phyloP scores from a whole-genome alignment of 768 basidiomycete species.

The Kwoniella europaea region DNA sequence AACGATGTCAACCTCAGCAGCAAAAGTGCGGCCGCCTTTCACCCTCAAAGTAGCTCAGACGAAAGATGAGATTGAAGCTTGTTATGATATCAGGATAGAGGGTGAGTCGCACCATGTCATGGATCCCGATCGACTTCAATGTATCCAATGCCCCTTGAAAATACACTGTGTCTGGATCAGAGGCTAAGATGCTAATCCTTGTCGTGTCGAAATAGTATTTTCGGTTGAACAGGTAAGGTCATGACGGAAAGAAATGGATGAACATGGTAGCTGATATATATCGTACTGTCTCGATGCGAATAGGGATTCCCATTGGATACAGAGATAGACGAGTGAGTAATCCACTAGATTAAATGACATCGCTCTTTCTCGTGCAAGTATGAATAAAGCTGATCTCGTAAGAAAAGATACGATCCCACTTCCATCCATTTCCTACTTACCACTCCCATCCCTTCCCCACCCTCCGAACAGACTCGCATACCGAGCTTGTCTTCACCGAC shows the following conservation, averaged over 20 bases:
- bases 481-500: background rate
- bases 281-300: background rate
- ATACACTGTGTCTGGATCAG: background rate
- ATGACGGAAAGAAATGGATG: background rate
- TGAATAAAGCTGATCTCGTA: background rate
- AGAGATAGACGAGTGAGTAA: conserved; percentile 52
- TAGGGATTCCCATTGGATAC: conserved; percentile 52
- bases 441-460: conserved; percentile 31
- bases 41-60: conserved; percentile 38
- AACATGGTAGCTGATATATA: background rate
- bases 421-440: conserved; percentile 46
- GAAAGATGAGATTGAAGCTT: conserved; percentile 47
- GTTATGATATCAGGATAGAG: conserved; percentile 53
- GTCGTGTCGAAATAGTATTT: conserved; percentile 38
- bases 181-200: background rate
- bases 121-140: too few species aligned
- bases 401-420: conserved; percentile 35
- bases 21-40: conserved; percentile 22
- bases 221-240: conserved; percentile 46
- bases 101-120: conserved; percentile 34
- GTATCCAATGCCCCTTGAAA: background rate
- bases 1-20: background rate
- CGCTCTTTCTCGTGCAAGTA: background rate
- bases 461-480: conserved; percentile 13
- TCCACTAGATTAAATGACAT: too few species aligned